Conservation (phyloP, 352 stramenopile species). For the Aphanomyces cochlioides region DNA sequence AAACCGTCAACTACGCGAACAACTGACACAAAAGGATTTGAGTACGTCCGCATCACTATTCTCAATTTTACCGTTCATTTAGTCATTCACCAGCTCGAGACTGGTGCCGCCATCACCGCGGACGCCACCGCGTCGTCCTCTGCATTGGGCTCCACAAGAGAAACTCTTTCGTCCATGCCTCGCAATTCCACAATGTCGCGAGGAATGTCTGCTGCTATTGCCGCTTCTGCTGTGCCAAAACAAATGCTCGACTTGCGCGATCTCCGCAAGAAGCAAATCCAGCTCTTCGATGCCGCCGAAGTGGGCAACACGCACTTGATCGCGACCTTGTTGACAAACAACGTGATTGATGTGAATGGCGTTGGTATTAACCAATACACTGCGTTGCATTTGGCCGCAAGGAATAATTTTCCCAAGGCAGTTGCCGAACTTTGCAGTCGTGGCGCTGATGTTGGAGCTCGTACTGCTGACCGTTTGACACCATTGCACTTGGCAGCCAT, state of each 20-base stretch:
- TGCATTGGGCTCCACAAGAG: constrained; percentile 2
- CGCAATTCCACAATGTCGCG: neutral
- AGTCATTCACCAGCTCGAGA: constrained; percentile 80
- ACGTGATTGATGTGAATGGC: constrained; percentile 83
- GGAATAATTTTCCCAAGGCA: constrained; percentile 71
- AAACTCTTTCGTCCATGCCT: constrained; percentile 10
- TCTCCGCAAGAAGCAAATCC: constrained; percentile 87
- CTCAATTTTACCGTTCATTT: neutral
- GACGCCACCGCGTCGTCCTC: constrained; percentile 32
- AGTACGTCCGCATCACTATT: constrained; percentile 10
- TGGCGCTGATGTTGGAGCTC: constrained; percentile 57
- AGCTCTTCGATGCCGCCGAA: constrained; percentile 81
- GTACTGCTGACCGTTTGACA: constrained; percentile 79
- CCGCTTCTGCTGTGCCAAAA: constrained; percentile 50
- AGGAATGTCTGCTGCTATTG: constrained; percentile 36
- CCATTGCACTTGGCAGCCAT: constrained; percentile 72
- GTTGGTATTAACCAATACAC: constrained; percentile 84
- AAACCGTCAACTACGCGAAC: constrained; percentile 69
- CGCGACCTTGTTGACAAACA: constrained; percentile 70
- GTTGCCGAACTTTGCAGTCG: constrained; percentile 69
- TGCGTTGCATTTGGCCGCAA: constrained; percentile 66
- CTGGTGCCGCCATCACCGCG: constrained; percentile 37
- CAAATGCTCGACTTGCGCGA: constrained; percentile 81
- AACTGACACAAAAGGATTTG: constrained; percentile 76
- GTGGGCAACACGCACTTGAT: constrained; percentile 82